These are phyloP conservation scores for Dunaliella primolecta DNA, from an alignment of 139 green algal genomes.

Conservation along the genomic window DNA sequence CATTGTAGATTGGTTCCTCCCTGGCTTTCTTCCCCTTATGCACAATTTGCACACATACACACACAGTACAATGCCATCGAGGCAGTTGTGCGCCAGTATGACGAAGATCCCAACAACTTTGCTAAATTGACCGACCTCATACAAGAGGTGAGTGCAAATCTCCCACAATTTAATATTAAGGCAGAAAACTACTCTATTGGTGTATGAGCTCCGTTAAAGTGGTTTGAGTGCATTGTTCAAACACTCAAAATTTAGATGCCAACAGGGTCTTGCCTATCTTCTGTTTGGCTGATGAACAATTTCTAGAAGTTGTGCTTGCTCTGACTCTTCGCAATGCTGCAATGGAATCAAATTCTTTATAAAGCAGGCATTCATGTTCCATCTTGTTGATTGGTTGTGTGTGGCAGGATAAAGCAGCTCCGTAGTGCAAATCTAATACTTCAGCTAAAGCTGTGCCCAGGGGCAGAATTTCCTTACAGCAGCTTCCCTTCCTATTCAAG, in stretches of 20 bases:
- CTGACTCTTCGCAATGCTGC: neutral
- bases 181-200: neutral
- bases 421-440: too few relatives aligned
- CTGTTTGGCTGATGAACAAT: neutral
- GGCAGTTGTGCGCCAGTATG: constrained; percentile 68
- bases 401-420: too few relatives aligned
- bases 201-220: neutral
- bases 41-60: too few relatives aligned
- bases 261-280: neutral
- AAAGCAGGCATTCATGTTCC: neutral
- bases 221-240: neutral
- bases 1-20: too few relatives aligned
- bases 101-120: constrained; percentile 62
- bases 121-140: constrained; percentile 64
- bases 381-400: neutral
- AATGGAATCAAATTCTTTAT: neutral
- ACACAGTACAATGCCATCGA: constrained; percentile 69
- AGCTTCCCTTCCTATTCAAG: too few relatives aligned
- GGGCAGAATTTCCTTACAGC: too few relatives aligned
- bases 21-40: too few relatives aligned
- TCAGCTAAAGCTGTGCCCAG: too few relatives aligned
- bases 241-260: neutral
- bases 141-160: constrained; percentile 53
- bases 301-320: neutral
- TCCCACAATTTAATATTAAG: neutral